These are phyloP conservation scores for Colletotrichum cuscutae DNA, from an alignment of 2,329 filamentous ascomycete species.

Conservation along the genomic window DNA sequence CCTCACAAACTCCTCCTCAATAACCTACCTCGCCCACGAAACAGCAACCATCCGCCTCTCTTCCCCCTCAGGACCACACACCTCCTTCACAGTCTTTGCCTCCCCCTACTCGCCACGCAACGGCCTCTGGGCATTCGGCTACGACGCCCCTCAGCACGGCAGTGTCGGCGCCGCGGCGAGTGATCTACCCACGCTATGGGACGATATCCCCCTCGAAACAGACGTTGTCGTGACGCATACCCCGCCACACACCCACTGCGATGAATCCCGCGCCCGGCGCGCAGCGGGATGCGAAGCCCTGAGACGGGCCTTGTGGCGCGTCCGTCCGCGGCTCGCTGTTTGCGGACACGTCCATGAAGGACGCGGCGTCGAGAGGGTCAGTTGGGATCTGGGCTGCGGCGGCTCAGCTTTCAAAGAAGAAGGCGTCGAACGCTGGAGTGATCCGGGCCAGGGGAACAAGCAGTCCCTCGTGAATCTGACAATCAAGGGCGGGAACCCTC, in stretches of 20 bases:
- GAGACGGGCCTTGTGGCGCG: slow-evolving; percentile 64
- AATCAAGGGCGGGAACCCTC: slow-evolving; percentile 47
- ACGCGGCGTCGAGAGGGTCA: slow-evolving; percentile 70
- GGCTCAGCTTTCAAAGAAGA: slow-evolving; percentile 58
- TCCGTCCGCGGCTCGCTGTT: slow-evolving; percentile 72
- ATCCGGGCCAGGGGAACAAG: slow-evolving; percentile 68
- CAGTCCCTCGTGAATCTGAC: slow-evolving; percentile 73
- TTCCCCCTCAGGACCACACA: slow-evolving; percentile 64
- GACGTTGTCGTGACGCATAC: slow-evolving; percentile 80
- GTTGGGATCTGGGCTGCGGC: slow-evolving; percentile 62
- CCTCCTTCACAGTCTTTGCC: slow-evolving; percentile 75
- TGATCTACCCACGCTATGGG: slow-evolving; percentile 63
- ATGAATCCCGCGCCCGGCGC: slow-evolving; percentile 53
- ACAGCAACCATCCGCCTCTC: slow-evolving; percentile 64
- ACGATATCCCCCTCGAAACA: slow-evolving; percentile 66
- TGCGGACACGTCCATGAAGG: slow-evolving; percentile 80
- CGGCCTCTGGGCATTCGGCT: slow-evolving; percentile 75
- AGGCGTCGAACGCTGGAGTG: slow-evolving; percentile 61
- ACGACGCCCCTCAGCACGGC: slow-evolving; percentile 49
- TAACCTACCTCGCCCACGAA: slow-evolving; percentile 74
- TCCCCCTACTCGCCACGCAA: slow-evolving; percentile 72
- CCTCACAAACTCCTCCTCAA: slow-evolving; percentile 61
- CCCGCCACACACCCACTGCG: slow-evolving; percentile 69
- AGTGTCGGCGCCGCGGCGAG: slow-evolving; percentile 31
- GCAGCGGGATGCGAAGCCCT: slow-evolving; percentile 70